Base-by-base conservation (phyloP, 2,329 filamentous ascomycete genomes). In the Aspergillus sp. region DNA sequence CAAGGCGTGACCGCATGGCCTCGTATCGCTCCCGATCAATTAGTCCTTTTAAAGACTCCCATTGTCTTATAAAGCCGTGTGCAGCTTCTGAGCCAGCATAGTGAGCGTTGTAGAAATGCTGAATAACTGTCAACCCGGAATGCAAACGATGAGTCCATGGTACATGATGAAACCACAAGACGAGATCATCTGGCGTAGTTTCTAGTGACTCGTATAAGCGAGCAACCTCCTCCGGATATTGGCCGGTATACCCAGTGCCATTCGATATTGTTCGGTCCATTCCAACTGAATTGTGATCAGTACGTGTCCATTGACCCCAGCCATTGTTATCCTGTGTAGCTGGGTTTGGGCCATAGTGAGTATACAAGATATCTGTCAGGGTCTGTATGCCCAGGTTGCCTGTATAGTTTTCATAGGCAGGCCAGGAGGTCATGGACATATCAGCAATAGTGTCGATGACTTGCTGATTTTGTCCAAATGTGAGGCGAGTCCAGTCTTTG, bases 121-220 rank as follows among this genome's bases (percentile, higher is more conserved):
- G 86, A 54, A 88, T 88, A 2, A 91, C 86, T 0, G 88, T 89
- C 72, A 88, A 84, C 10, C 87, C 86, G 0, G 83, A 85, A 8
- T 86, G 80, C 1, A 91, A 80, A 6, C 71, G 73, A 41, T 89
- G 84, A 0, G 85, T 89, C 70, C 89, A 91, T 3, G 83, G 82
- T 0, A 91, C 86, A 68, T 91, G 89, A 71, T 91, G 89, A 75
- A 91, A 91, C 88, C 88, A 91, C 2, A 91, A 78, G 2, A 91
- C 73, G 1, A 91, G 77, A 21, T 90, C 79, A 62, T 90, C 88
- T 0, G 88, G 88, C 0, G 88, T 90, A 0, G 84, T 87, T 13
- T 83, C 81, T 17, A 86, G 77, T 47, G 82, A 75, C 65, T 91
- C 88, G 69, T 83, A 91, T 66, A 77, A 72, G 2, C 77, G 71